Base-by-base conservation (phyloP, 768 basidiomycete genomes). In the Mrakia blollopis region DNA sequence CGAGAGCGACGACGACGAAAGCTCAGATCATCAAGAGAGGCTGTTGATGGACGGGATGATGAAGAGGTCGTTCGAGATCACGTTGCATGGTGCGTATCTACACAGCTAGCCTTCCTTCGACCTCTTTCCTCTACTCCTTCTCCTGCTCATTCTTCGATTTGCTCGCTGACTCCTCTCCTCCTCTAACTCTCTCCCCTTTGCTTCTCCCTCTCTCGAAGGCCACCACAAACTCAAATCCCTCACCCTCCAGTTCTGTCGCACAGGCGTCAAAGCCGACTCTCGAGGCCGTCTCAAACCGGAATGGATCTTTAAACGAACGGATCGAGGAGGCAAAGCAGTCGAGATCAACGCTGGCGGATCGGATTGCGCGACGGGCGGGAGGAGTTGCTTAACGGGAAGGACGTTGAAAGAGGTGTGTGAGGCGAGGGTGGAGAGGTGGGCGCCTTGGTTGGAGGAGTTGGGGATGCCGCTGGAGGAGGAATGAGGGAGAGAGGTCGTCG, bases 211-310 rank as follows among this genome's bases (percentile, higher is more conserved):
- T 50, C 47, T 14, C 47, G 2, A 9, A 57, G 57, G 57, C 7
- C 65, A 68, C 35, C 65, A 68, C 65, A 68, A 68, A 39, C 7
- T 68, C 65, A 68, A 68, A n/a, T 25, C 35, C 6, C 65, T 68
- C 65, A 68, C 65, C 18, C 65, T 68, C 37, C 65, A 68, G 65
- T 68, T 68, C 37, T 68, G 39, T 13, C 65, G 65, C 9, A 68
- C 65, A 37, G 65, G 65, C 21, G 37, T 39, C 18, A 68, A 39
- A n/a, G 35, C 35, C 23, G 65, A 68, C n/a, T 68, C 65, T 35
- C 14, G 37, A 41, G 37, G 25, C 18, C 35, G 39, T 1, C 35
- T 39, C 21, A 68, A 41, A 39, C 65, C 65, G 8, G 65, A 68
- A 8, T 68, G 65, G 65, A 16, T 68, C 37, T 39, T 68, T 39